Evolutionary conservation across 2,329 filamentous ascomycete species (phyloP).

Genomic region (Bipolaris victoriae): DNA sequence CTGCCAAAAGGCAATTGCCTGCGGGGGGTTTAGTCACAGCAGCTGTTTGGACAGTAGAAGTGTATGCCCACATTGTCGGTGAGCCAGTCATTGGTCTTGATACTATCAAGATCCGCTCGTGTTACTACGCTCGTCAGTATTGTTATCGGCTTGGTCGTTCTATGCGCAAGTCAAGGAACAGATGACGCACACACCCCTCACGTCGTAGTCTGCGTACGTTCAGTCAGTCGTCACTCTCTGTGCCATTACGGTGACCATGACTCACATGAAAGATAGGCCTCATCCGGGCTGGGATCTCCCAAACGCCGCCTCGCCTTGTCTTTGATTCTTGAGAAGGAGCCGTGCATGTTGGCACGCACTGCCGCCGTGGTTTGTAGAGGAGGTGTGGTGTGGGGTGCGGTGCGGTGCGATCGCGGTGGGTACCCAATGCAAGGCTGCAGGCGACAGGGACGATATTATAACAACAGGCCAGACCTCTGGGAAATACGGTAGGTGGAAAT

Average conservation of each 20-base stretch:
- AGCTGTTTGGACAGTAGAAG: not conserved
- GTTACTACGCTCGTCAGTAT: slow-evolving; percentile 66
- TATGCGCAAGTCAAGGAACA: slow-evolving; percentile 16
- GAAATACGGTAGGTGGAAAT: slow-evolving; percentile 4
- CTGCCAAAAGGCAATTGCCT: slow-evolving; percentile 98
- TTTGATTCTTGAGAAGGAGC: slow-evolving; percentile 30
- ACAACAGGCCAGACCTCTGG: not conserved
- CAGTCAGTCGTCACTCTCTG: slow-evolving; percentile 22
- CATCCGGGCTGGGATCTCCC: slow-evolving; percentile 59
- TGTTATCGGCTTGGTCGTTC: not conserved
- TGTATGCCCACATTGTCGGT: slow-evolving; percentile 78
- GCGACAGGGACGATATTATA: not conserved
- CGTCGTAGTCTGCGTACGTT: slow-evolving; percentile 63
- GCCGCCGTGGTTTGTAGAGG: not conserved
- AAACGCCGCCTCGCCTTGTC: slow-evolving; percentile 39
- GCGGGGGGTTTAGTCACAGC: slow-evolving; percentile 9
- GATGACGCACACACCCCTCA: slow-evolving; percentile 61
- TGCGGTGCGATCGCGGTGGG: slow-evolving; percentile 2
- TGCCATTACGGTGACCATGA: slow-evolving; percentile 24
- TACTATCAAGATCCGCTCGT: slow-evolving; percentile 83
- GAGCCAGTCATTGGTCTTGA: slow-evolving; percentile 86
- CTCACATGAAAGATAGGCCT: slow-evolving; percentile 74
- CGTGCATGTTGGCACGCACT: slow-evolving; percentile 23
- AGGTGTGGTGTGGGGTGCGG: slow-evolving; percentile 1
- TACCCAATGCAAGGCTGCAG: slow-evolving; percentile 3